A percentile compares a stretch with the other conserved stretches of the same genome.
These are phyloP conservation scores for Chaetothyriales sp. DNA, from an alignment of 2,329 filamentous ascomycete genomes.

Conservation along the genomic window DNA sequence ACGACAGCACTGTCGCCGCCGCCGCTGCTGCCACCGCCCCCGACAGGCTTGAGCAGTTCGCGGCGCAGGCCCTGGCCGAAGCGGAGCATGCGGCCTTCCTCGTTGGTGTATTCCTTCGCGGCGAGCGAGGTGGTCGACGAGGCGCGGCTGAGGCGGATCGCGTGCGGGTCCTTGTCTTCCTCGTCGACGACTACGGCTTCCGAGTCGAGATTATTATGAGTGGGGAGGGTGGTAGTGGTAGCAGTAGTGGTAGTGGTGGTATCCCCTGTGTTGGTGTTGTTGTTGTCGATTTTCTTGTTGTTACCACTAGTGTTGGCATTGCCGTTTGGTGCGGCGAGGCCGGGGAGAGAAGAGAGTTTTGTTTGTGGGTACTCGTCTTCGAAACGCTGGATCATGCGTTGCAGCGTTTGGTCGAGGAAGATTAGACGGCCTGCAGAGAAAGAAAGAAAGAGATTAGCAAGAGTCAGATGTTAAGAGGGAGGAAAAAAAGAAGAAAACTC, in stretches of 20 bases:
- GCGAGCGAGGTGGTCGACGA: slow-evolving; percentile 55
- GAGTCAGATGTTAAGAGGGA: no score
- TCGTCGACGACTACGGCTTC: slow-evolving; percentile 8
- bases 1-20: no score
- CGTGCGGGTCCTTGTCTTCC: slow-evolving; percentile 23
- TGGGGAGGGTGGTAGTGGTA: neutral
- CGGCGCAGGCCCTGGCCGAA: slow-evolving; percentile 52
- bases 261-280: slow-evolving; percentile 9
- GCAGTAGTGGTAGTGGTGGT: no score
- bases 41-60: slow-evolving; percentile 41
- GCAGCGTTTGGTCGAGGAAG: slow-evolving; percentile 76
- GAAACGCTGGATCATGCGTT: slow-evolving; percentile 86
- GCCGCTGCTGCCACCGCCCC: slow-evolving; percentile 24
- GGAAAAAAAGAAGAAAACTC: no score
- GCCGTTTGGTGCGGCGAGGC: neutral
- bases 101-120: slow-evolving; percentile 46
- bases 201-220: slow-evolving; percentile 4
- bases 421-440: slow-evolving; percentile 49
- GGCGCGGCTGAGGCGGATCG: slow-evolving; percentile 39
- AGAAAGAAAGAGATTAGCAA: slow-evolving; percentile 1
- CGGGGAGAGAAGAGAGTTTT: slow-evolving; percentile 19
- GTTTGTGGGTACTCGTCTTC: slow-evolving; percentile 86
- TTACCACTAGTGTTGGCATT: neutral
- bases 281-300: slow-evolving; percentile 2
- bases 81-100: slow-evolving; percentile 56